phyloP scores from a whole-genome alignment of 148 eudicot genomes.

The Spergularia bocconei region DNA sequence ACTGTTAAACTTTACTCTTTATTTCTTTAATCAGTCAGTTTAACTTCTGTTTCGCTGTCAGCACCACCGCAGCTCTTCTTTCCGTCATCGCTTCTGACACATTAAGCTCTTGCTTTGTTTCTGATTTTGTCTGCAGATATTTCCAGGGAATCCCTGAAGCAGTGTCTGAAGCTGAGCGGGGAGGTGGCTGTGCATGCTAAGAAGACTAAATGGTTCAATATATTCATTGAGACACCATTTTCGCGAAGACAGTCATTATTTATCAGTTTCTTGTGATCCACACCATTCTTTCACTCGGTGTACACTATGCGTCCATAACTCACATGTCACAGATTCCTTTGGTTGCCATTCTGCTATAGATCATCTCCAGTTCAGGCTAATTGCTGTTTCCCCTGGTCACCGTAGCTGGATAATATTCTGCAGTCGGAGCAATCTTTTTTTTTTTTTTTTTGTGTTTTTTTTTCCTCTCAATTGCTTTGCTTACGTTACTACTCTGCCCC shows the following conservation, averaged over 20 bases:
- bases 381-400: conserved; percentile 8
- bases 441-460: not conserved
- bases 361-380: conserved; percentile 13
- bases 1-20: not conserved
- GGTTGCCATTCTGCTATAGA: conserved; percentile 1
- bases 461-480: no score
- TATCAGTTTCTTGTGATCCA: conserved; percentile 14
- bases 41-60: not conserved
- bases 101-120: conserved; percentile 1
- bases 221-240: not conserved
- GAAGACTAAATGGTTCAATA: not conserved
- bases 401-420: conserved; percentile 3
- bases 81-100: not conserved
- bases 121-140: conserved; percentile 28
- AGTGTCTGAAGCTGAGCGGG: conserved; percentile 37
- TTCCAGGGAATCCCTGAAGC: conserved; percentile 42
- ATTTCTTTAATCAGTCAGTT: not conserved
- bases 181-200: conserved; percentile 51
- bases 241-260: conserved; percentile 6
- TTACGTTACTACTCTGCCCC: not conserved
- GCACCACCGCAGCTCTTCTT: not conserved
- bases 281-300: conserved; percentile 14
- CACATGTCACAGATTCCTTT: not conserved
- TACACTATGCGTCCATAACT: conserved; percentile 13
- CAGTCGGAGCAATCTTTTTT: not conserved